Conservation (phyloP, 345 rosid genomes). For the Eucalyptus rudis region DNA sequence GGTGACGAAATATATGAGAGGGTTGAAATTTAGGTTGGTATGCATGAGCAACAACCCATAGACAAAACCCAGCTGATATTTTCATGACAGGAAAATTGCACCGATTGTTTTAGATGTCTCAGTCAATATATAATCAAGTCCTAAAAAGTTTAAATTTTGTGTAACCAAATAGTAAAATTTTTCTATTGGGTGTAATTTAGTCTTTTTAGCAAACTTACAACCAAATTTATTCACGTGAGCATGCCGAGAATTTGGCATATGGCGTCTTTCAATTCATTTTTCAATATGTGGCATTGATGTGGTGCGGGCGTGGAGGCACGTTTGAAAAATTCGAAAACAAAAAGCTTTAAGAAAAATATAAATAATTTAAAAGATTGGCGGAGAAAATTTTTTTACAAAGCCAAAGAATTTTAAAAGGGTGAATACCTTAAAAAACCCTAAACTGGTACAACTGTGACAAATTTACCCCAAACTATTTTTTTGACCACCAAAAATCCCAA, state of each 20-base stretch:
- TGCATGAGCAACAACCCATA: not conserved
- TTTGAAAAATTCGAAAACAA: not conserved
- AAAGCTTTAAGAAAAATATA: not conserved
- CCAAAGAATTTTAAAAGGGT: too few species aligned
- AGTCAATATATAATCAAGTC: not conserved
- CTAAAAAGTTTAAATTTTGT: not conserved
- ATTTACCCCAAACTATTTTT: too few species aligned
- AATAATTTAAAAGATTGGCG: not conserved
- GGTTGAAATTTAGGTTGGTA: not conserved
- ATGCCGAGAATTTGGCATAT: not conserved
- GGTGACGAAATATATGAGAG: not conserved
- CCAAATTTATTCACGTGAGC: not conserved
- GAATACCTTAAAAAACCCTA: too few species aligned
- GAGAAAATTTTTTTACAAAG: not conserved
- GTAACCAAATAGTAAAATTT: fast-evolving
- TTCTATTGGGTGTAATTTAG: not conserved
- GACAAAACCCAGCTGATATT: not conserved
- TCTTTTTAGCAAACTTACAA: not conserved
- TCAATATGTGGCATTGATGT: not conserved
- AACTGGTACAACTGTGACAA: too few species aligned
- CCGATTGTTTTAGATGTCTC: fast-evolving
- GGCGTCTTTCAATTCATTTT: not conserved
- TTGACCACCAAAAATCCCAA: too few species aligned
- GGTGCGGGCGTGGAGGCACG: not conserved
- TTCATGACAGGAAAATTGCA: not conserved